Conservation (phyloP, 176 grass and related monocot genomes). For the Pharus latifolius region DNA sequence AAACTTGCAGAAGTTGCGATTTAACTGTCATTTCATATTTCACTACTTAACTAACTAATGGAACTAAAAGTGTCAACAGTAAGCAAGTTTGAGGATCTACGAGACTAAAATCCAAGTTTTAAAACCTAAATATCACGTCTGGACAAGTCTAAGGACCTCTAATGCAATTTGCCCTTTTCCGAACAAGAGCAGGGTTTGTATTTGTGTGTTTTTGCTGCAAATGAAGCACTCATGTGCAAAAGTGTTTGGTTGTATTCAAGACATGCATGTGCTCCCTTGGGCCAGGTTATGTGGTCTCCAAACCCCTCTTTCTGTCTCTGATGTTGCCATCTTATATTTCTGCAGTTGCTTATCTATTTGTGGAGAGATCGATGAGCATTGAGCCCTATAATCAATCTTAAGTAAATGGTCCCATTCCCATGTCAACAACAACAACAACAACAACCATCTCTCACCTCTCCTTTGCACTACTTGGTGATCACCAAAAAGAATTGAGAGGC, state of each 20-base stretch:
- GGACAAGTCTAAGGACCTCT: too few relatives aligned
- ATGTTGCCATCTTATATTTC: conserved; percentile 10
- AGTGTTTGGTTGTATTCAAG: not conserved
- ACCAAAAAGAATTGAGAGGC: conserved; percentile 26
- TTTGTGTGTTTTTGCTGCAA: not conserved
- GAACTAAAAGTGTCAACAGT: too few relatives aligned
- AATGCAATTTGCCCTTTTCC: too few relatives aligned
- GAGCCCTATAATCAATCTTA: not conserved
- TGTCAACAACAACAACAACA: conserved; percentile 16
- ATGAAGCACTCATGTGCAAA: not conserved
- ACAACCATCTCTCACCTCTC: not conserved
- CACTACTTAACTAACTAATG: too few relatives aligned
- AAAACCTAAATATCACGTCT: too few relatives aligned
- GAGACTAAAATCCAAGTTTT: too few relatives aligned
- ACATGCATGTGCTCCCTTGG: not conserved
- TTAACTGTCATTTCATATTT: too few relatives aligned
- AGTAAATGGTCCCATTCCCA: conserved; percentile 15
- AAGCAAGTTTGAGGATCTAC: too few relatives aligned
- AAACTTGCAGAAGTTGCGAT: too few relatives aligned
- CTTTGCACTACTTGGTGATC: not conserved
- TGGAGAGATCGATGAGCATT: not conserved
- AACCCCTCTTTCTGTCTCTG: conserved; percentile 3
- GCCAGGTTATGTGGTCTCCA: not conserved
- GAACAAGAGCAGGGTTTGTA: not conserved
- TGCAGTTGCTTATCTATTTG: not conserved